Evolutionary conservation across 23 red algal genomes (phyloP), one percentile per base, ranked within the genome.

Genomic region (Pyropia haitanensis): DNA sequence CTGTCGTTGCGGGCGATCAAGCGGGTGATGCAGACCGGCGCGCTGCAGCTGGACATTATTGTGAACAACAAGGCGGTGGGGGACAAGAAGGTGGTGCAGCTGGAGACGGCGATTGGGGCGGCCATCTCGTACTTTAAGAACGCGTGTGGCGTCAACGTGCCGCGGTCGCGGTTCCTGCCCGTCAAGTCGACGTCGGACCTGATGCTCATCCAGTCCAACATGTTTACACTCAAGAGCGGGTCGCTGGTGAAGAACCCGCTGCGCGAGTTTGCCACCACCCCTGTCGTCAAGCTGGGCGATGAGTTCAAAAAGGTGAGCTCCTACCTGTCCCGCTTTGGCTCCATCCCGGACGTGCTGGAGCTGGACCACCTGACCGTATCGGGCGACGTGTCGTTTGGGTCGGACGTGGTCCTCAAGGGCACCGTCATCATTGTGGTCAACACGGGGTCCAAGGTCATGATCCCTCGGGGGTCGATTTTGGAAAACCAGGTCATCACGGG

Each of bases 101-200:
- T 97, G 28, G 93, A 97, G 68, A 90, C 85, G 17, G 93, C 93
- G 12, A 91, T 97, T 61, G 93, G 93, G 21, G 86, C 93, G 5
- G 93, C 79, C 22, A 97, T 97, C 58, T 51, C 64, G 28, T 88
- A 91, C 68, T 97, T 97, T 55, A 77, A 75, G 58, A 88, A 88
- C 39, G 85, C 85, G 14, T 78, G 79, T 58, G 93, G 93, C 53
- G 85, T 90, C 65, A 97, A 90, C 72, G 93, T 97, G 29, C 93
- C 93, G 26, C 93, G 93, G 46, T 77, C 58, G 18, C 93, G 93
- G 15, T 97, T 97, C 64, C 53, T 97, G 21, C 93, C 93, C 19
- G 93, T 97, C 55, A 97, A 97, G 61, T 76, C 85, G 10, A 97
- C 93, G 16, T 97, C 93, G 10, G 93, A 97, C 64, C 78, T 97